phyloP scores from a whole-genome alignment of 2,329 filamentous ascomycete genomes.

The Setomelanomma holmii region DNA sequence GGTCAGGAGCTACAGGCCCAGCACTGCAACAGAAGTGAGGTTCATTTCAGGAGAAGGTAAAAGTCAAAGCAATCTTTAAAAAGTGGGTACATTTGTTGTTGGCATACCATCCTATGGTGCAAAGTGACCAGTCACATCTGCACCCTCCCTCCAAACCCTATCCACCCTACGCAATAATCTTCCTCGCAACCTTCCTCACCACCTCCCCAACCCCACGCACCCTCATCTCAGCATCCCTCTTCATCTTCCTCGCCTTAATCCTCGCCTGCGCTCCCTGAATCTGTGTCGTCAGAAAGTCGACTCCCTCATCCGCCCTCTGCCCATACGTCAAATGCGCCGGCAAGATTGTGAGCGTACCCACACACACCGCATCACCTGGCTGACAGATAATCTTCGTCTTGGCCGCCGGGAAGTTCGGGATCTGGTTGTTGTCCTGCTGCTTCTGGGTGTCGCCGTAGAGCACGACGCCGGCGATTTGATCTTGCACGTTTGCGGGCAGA shows the following conservation, averaged over 20 bases:
- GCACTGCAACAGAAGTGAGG: no score
- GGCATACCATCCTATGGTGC: no score
- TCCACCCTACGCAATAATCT: conserved; percentile 14
- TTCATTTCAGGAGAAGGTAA: no score
- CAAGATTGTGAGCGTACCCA: conserved; percentile 49
- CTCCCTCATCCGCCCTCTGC: conserved; percentile 33
- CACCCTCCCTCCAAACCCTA: background rate
- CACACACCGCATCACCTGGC: conserved; percentile 60
- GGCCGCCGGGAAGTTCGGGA: conserved; percentile 50
- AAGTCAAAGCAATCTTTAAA: no score
- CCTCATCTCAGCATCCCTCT: conserved; percentile 24
- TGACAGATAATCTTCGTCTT: conserved; percentile 60
- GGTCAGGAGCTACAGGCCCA: no score
- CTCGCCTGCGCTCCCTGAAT: conserved; percentile 35
- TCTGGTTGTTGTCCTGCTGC: conserved; percentile 47
- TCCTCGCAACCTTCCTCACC: conserved; percentile 17
- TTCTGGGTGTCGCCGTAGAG: conserved; percentile 58
- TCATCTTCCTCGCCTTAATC: conserved; percentile 38
- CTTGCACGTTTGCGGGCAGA: conserved; percentile 31
- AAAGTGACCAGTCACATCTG: conserved; percentile 1
- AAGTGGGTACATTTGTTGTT: no score
- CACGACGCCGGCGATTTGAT: conserved; percentile 51
- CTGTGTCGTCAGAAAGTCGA: conserved; percentile 35
- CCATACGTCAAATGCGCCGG: conserved; percentile 44
- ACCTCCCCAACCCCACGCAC: background rate